Conservation (phyloP, 768 basidiomycete genomes). For the Mycena crocata region DNA sequence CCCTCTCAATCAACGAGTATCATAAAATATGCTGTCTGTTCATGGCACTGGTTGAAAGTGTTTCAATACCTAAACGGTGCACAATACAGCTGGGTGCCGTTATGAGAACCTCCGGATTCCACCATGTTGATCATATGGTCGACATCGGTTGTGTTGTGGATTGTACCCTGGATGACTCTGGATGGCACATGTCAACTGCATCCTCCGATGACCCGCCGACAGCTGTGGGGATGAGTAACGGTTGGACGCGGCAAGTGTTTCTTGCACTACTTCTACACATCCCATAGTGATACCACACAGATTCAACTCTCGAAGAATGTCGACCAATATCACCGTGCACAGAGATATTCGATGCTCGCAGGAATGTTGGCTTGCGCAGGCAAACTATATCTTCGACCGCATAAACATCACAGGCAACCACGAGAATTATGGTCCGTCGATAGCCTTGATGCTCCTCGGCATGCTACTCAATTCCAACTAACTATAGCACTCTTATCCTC, state of each 20-base stretch:
- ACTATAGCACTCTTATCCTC: neutral
- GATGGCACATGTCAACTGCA: neutral
- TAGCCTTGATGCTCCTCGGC: neutral
- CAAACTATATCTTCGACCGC: slow-evolving; percentile 3
- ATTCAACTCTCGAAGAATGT: neutral
- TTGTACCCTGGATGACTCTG: neutral
- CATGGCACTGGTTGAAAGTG: neutral
- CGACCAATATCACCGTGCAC: neutral
- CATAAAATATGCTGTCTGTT: neutral
- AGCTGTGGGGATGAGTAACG: neutral
- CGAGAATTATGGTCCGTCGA: neutral
- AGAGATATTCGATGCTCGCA: neutral
- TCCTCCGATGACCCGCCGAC: neutral
- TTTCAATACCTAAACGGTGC: neutral
- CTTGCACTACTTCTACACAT: neutral
- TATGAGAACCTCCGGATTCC: neutral
- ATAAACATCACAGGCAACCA: neutral
- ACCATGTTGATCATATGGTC: neutral
- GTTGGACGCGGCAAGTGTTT: slow-evolving; percentile 1
- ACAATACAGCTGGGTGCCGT: neutral
- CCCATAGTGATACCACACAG: neutral
- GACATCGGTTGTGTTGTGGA: neutral
- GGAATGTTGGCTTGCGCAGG: neutral
- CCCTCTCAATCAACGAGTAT: neutral
- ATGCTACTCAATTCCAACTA: neutral